These are phyloP conservation scores for Heterobasidion irregulare DNA, from an alignment of 1,284 basidiomycete species.

Conservation along the genomic window DNA sequence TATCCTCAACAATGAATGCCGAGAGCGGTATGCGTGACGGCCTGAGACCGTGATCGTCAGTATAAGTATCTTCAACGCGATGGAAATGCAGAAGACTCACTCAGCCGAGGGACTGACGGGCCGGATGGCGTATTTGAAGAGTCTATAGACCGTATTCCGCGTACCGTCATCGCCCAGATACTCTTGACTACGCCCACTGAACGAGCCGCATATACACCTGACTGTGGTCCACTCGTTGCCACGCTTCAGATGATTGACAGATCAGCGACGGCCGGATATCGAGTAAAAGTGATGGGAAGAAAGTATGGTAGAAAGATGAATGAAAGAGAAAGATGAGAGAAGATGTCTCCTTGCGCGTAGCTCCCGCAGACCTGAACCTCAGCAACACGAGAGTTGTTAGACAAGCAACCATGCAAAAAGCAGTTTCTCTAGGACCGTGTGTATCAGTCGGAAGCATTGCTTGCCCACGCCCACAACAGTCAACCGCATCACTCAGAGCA, in stretches of 20 bases:
- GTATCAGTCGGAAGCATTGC: constrained; percentile 69
- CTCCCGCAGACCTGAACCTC: constrained; percentile 64
- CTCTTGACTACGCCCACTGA: constrained; percentile 63
- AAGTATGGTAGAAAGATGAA: constrained; percentile 11
- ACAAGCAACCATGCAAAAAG: constrained; percentile 31
- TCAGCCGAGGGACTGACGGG: constrained; percentile 56
- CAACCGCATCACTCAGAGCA: constrained; percentile 14
- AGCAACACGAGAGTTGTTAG: constrained; percentile 73
- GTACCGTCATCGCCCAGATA: constrained; percentile 28
- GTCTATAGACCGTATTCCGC: constrained; percentile 43
- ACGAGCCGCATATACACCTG: constrained; percentile 72
- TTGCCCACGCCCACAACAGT: constrained; percentile 25
- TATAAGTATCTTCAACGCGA: constrained; percentile 1
- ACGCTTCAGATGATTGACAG: constrained; percentile 24
- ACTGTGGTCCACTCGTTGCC: constrained; percentile 57
- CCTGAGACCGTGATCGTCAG: constrained; percentile 26
- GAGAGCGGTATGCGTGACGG: constrained; percentile 63
- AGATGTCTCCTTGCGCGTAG: constrained; percentile 78
- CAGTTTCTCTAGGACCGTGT: constrained; percentile 70
- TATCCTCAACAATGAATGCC: constrained; percentile 79
- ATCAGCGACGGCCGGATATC: not conserved
- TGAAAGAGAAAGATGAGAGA: constrained; percentile 13
- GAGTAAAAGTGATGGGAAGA: constrained; percentile 13
- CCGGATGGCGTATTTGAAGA: constrained; percentile 78
- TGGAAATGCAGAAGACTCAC: constrained; percentile 30